Base-by-base conservation (phyloP, 805 yeast genomes). In the Isabelozyma pseudorhagii region DNA sequence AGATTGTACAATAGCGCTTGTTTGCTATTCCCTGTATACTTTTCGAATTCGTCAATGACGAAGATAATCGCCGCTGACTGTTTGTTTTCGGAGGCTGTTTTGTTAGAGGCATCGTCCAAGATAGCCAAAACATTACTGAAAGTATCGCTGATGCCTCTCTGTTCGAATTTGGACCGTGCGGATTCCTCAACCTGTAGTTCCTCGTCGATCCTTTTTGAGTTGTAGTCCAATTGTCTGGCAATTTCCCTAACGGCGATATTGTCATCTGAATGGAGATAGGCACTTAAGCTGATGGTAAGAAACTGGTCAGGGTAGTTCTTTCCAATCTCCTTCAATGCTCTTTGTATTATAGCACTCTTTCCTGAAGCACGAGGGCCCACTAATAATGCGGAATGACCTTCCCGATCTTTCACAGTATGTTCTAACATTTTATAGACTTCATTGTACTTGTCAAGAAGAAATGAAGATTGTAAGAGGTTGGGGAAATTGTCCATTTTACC, bases 1-100 rank as follows among this genome's bases (percentile, higher is more conserved):
- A 94, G 69, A 58, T 92, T 93, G 64, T 94, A 94, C 5, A 94
- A 68, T 46, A 94, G 71, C 0, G 96, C 87, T 64, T 94, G 99
- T 54, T 89, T 84, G 11, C 79, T 75, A 49, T 81, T 84, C 10
- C 74, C 71, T 0, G 96, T 85, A 68, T 86, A 94, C 38, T 77
- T 73, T 48, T 94, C 97, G 50, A 93, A 80, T 58, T 92, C 96
- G 50, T 94, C 98, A 49, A 94, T 80, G 2, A 90, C 68, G 57
- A 94, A 85, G 0, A 94, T 69, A 3, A 94, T 79, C 0, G 96
- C 81, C 21, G 84, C 72, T 39, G 69, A 57, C 49, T 49, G 55
- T 18, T 42, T 15, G 21, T n/a, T 14, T 9, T 14, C 31, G 10
- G 13, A 8, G 28, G 15, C 27, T 5, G 29, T 17, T 28, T 47